A percentile compares a stretch with the other conserved stretches of the same genome.
Evolutionary conservation across 2,329 filamentous ascomycete species (phyloP).

Genomic region (Chaetomium olivaceum): DNA sequence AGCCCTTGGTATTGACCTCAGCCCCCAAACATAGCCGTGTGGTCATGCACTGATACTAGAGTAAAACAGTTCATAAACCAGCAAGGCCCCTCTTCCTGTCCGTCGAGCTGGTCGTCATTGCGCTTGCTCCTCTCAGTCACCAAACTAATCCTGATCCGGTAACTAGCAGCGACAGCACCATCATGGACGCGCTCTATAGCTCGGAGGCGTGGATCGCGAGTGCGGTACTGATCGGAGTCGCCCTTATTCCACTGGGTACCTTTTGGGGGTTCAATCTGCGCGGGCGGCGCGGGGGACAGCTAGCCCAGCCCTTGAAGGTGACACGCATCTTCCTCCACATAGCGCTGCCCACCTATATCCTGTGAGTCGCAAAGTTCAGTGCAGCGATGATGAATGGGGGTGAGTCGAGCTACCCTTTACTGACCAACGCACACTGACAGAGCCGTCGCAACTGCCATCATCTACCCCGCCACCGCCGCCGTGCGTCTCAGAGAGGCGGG

Average conservation of each 20-base stretch:
- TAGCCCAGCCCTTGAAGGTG: slow-evolving; percentile 4
- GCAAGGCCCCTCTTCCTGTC: not conserved
- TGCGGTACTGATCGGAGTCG: slow-evolving; percentile 8
- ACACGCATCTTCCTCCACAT: not conserved
- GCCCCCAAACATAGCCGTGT: not conserved
- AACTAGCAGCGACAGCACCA: not conserved
- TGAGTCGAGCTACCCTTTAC: not conserved
- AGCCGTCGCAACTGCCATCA: not conserved
- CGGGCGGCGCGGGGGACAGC: not conserved
- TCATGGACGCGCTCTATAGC: slow-evolving; percentile 6
- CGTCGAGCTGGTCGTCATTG: not conserved
- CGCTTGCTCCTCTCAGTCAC: not conserved
- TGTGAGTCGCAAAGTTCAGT: not conserved
- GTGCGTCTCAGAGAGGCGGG: not conserved
- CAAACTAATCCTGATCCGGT: not conserved
- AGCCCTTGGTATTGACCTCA: not conserved
- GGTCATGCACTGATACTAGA: not conserved
- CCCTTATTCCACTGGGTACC: not conserved
- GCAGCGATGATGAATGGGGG: no score
- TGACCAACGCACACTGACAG: not conserved
- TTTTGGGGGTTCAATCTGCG: slow-evolving; percentile 5
- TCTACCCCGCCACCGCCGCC: not conserved
- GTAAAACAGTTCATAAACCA: not conserved
- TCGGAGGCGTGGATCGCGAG: not conserved
- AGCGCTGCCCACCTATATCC: slow-evolving; percentile 6